Evolutionary conservation across 805 yeast species (phyloP), one percentile per base, ranked within the genome.

Genomic region (Sugiyamaella mastotermitis): DNA sequence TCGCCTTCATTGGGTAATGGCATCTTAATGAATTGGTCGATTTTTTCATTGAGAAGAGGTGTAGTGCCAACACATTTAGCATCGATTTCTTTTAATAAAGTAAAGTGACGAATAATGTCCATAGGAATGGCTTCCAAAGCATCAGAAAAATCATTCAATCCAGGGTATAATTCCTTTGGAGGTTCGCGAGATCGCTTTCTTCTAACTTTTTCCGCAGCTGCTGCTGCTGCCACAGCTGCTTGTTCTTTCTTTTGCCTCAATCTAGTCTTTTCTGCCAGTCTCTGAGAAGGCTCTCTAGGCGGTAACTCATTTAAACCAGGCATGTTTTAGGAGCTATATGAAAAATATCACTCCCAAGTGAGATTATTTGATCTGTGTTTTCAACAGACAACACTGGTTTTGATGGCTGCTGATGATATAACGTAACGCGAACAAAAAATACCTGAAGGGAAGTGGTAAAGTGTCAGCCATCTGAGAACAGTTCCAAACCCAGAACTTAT

Each of bases 101-200:
- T 92, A 58, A 87, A 78, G 55, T 88, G 90, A 37, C 88, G 75
- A 35, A 87, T 75, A 28, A 85, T 68, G 49, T 86, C 96, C 40
- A 71, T 55, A 0, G 98, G 98, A 46, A 87, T 69, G 17, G 95
- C 95, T 55, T 87, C 94, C 35, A 90, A 73, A 1, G 87, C 88
- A 63, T 92, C 98, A 31, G 84, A 70, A 39, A 92, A 74, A 58
- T 92, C 98, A 62, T 88, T 90, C 38, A 92, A 66, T 1, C 97
- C 97, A 0, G 96, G 94, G 48, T 72, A 79, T 17, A 51, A 31
- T n/a, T 41, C 55, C 29, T n/a, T 27, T 27, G 30, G 30, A 27
- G 30, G 9, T 6, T 10, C 22, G n/a, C 34, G 23, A 11, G 34
- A 15, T 20, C 40, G 13, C 25, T 33, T 20, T 20, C 41, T 32